These are phyloP conservation scores for Fusarium falciforme DNA, from an alignment of 2,329 filamentous ascomycete species.

Conservation along the genomic window DNA sequence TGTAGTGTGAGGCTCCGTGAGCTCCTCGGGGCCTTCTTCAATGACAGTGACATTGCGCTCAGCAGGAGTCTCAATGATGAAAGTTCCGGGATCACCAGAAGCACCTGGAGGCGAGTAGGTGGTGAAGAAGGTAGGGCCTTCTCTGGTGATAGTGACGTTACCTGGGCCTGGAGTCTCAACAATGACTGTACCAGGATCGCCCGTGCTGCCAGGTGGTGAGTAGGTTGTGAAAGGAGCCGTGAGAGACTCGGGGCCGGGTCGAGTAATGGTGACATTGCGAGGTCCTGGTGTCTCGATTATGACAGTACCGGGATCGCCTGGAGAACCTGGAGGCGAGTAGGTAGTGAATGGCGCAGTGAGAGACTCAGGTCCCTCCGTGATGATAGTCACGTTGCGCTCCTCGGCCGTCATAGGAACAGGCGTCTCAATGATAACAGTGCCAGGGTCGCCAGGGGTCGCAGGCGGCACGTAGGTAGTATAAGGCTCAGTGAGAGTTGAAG, in stretches of 20 bases:
- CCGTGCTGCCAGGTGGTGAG: background rate
- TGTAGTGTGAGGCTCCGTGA: background rate
- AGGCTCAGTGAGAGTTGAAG: slow-evolving; percentile 24
- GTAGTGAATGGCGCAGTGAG: slow-evolving; percentile 29
- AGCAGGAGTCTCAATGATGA: background rate
- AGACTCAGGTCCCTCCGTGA: slow-evolving; percentile 23
- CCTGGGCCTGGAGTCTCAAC: background rate
- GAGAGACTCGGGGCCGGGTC: background rate
- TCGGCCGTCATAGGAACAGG: slow-evolving; percentile 8
- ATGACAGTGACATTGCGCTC: background rate
- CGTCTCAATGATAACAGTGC: slow-evolving; percentile 28
- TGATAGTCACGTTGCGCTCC: slow-evolving; percentile 16
- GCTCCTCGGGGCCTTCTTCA: background rate
- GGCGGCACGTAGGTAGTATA: slow-evolving; percentile 20
- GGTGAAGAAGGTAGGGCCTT: background rate
- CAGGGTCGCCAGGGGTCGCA: slow-evolving; percentile 16
- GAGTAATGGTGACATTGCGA: slow-evolving; percentile 31
- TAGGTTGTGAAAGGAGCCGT: background rate
- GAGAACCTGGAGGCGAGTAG: slow-evolving; percentile 10
- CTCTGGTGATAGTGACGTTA: background rate
- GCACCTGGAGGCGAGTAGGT: background rate
- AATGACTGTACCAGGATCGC: background rate
- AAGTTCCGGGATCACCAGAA: slow-evolving; percentile 1
- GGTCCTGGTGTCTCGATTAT: slow-evolving; percentile 15
- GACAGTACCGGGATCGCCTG: slow-evolving; percentile 25